phyloP scores from a whole-genome alignment of 306 rosid species.

The Ziziphus jujuba region DNA sequence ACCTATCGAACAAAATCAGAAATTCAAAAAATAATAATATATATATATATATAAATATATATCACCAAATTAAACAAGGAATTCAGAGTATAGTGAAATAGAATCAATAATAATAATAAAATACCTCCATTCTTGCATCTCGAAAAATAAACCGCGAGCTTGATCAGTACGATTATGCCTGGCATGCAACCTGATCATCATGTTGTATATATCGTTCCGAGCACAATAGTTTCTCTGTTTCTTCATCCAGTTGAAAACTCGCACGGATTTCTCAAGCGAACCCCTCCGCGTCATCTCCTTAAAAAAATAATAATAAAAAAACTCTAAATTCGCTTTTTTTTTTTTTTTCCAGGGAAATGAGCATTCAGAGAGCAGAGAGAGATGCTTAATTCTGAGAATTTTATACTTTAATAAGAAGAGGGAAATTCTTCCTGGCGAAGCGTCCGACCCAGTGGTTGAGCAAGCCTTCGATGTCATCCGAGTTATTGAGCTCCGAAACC shows the following conservation, averaged over 20 bases:
- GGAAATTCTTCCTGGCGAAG: constrained; percentile 84
- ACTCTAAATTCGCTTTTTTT: neutral
- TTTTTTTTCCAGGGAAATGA: no score
- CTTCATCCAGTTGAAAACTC: constrained; percentile 85
- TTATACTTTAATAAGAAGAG: constrained; percentile 64
- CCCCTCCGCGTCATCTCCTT: constrained; percentile 79
- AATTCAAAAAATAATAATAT: neutral
- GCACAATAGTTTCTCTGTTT: constrained; percentile 74
- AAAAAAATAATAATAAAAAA: neutral
- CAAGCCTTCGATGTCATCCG: constrained; percentile 63
- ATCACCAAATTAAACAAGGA: neutral
- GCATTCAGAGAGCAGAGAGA: no score
- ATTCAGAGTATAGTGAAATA: neutral
- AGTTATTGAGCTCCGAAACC: constrained; percentile 44
- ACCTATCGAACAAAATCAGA: constrained; percentile 44
- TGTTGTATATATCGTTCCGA: constrained; percentile 80
- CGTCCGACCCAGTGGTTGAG: constrained; percentile 88
- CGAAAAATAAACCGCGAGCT: constrained; percentile 96
- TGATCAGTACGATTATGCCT: constrained; percentile 75
- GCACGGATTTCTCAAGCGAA: constrained; percentile 65
- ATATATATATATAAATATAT: neutral
- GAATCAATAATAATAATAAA: neutral
- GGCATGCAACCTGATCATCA: constrained; percentile 84
- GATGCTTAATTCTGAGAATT: neutral
- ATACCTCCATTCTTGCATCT: constrained; percentile 94